A percentile compares a stretch with the other conserved stretches of the same genome.
These are phyloP conservation scores for Trichophyton rubrum DNA, from an alignment of 2,329 filamentous ascomycete genomes.

Conservation along the genomic window DNA sequence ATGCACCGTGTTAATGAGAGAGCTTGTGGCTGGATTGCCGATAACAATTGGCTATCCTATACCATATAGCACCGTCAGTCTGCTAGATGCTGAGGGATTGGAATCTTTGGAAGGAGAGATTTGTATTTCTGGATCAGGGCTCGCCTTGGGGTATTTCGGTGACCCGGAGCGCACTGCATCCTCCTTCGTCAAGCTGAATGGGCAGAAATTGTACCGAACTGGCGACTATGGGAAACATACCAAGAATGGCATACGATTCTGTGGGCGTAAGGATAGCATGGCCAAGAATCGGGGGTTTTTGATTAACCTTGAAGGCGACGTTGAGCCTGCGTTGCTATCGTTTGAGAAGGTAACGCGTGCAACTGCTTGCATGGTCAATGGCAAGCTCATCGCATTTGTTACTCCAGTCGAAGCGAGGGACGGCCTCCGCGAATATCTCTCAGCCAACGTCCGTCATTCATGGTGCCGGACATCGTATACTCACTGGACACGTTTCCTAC, in stretches of 20 bases:
- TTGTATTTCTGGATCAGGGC: constrained; percentile 14
- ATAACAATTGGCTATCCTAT: constrained; percentile 14
- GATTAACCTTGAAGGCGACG: constrained; percentile 25
- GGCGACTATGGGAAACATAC: constrained; percentile 12
- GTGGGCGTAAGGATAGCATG: constrained; percentile 20
- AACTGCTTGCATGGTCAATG: constrained; percentile 11
- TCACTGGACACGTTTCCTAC: not conserved
- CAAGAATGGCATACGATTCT: constrained; percentile 15
- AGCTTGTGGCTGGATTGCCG: constrained; percentile 4
- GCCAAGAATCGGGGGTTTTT: constrained; percentile 28
- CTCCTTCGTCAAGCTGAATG: constrained; percentile 14
- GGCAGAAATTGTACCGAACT: constrained; percentile 15
- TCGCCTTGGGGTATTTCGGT: constrained; percentile 17
- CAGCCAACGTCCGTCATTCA: not conserved
- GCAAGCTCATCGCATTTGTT: constrained; percentile 8
- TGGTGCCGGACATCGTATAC: constrained; percentile 5
- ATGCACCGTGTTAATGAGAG: not conserved
- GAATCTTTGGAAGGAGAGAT: constrained; percentile 15
- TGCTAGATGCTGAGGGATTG: constrained; percentile 12
- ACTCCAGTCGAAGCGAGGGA: constrained; percentile 66
- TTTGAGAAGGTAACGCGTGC: constrained; percentile 10
- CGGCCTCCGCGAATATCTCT: constrained; percentile 64
- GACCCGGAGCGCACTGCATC: constrained; percentile 12
- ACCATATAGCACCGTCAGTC: constrained; percentile 8
- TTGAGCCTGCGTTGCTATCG: constrained; percentile 18